A percentile compares a stretch with the other conserved stretches of the same genome.
Evolutionary conservation across 805 yeast genomes (phyloP).

Genomic region (Saturnispora dispora): DNA sequence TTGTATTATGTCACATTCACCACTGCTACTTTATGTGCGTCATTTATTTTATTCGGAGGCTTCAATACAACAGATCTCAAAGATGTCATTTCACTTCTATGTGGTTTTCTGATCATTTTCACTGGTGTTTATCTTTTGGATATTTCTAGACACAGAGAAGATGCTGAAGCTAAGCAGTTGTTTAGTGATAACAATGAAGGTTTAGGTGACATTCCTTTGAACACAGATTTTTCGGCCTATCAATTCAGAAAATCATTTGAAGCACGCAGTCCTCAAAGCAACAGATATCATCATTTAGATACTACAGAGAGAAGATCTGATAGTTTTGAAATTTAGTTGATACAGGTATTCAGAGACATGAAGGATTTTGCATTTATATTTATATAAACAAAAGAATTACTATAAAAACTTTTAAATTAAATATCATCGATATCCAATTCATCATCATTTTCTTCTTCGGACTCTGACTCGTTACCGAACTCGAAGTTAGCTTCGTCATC

Average conservation of each 20-base stretch:
- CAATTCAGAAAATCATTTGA: conserved; percentile 75
- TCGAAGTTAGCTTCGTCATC: conserved; percentile 98
- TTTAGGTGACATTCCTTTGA: conserved; percentile 60
- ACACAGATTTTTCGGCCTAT: conserved; percentile 66
- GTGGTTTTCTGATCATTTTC: conserved; percentile 82
- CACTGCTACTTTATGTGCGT: conserved; percentile 77
- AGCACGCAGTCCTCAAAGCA: conserved; percentile 31
- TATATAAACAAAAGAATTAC: background rate
- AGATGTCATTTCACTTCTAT: conserved; percentile 69
- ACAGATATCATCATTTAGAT: conserved; percentile 18
- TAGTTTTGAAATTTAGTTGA: conserved; percentile 36
- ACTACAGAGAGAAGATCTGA: conserved; percentile 43
- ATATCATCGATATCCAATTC: conserved; percentile 92
- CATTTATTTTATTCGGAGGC: conserved; percentile 77
- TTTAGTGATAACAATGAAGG: conserved; percentile 42
- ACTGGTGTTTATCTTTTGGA: conserved; percentile 80
- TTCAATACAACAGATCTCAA: conserved; percentile 77
- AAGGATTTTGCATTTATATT: background rate
- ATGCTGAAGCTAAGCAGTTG: conserved; percentile 32
- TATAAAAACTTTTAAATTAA: conserved; percentile 28
- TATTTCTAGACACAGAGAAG: conserved; percentile 58
- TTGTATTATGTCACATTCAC: conserved; percentile 87
- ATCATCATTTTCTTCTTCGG: conserved; percentile 49
- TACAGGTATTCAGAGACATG: background rate
- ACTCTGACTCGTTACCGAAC: conserved; percentile 84